Conservation (phyloP, 169 alveolate genomes). For the Cryptosporidium meleagridis region DNA sequence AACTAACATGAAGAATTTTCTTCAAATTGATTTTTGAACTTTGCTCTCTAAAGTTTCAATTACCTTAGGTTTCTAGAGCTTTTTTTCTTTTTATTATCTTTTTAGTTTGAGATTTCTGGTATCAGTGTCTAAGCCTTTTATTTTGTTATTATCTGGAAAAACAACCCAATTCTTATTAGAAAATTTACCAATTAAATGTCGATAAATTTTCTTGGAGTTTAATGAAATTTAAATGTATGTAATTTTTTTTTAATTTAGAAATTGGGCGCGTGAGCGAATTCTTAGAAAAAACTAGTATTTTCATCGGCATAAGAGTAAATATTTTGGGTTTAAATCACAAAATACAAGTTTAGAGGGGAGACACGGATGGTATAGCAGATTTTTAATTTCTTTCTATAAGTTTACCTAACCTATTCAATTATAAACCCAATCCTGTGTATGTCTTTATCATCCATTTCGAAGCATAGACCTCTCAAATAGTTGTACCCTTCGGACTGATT, state of each 20-base stretch:
- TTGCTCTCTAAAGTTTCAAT: neutral
- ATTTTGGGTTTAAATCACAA: neutral
- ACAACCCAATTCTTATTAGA: neutral
- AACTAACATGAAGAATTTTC: slow-evolving; percentile 32
- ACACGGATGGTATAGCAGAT: neutral
- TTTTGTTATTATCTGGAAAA: neutral
- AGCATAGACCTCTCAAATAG: slow-evolving; percentile 43
- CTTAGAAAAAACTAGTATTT: no score
- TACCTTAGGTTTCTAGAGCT: neutral
- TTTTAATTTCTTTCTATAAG: slow-evolving; percentile 9
- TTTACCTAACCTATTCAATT: slow-evolving; percentile 33
- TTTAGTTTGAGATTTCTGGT: neutral
- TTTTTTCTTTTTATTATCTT: neutral
- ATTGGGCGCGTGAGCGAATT: neutral
- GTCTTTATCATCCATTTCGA: slow-evolving; percentile 27
- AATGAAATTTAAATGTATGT: no score
- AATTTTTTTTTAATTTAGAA: no score
- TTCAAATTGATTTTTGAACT: neutral
- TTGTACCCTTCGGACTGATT: slow-evolving; percentile 31
- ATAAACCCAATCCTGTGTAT: slow-evolving; percentile 61
- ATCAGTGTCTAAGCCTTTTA: neutral
- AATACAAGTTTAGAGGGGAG: neutral
- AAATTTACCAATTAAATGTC: neutral
- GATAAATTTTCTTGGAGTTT: neutral
- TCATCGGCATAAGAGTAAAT: neutral